A percentile compares a stretch with the other conserved stretches of the same genome.
These are phyloP conservation scores for Nothophoma quercina DNA, from an alignment of 2,329 filamentous ascomycete species.

Conservation along the genomic window DNA sequence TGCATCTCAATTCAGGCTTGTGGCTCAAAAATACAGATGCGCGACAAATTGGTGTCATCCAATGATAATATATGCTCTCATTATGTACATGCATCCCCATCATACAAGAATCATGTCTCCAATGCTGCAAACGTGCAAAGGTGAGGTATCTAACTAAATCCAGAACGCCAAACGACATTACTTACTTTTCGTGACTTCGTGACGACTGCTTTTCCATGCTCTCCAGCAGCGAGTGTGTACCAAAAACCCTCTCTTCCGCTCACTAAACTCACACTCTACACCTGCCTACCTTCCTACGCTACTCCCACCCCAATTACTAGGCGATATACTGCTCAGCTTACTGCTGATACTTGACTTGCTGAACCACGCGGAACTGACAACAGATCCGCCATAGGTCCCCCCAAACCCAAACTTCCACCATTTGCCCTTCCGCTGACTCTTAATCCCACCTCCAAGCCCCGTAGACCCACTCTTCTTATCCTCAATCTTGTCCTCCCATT, in stretches of 20 bases:
- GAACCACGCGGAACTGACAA: constrained; percentile 49
- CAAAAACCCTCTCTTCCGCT: not conserved
- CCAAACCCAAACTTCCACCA: constrained; percentile 25
- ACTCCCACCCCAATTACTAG: constrained; percentile 46
- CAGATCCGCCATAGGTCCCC: constrained; percentile 25
- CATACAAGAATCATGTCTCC: not conserved
- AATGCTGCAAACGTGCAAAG: not conserved
- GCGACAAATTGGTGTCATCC: too few relatives aligned
- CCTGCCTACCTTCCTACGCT: constrained; percentile 28
- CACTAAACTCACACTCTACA: too few relatives aligned
- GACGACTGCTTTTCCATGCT: not conserved
- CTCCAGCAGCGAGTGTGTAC: not conserved
- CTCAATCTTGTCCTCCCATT: constrained; percentile 53
- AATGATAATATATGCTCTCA: constrained; percentile 3
- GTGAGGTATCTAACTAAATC: constrained; percentile 6
- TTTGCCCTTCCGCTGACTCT: constrained; percentile 33
- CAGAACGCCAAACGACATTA: constrained; percentile 4
- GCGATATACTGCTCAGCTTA: constrained; percentile 46
- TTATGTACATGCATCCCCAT: not conserved
- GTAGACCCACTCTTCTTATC: constrained; percentile 37
- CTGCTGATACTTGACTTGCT: constrained; percentile 47
- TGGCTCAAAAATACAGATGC: too few relatives aligned
- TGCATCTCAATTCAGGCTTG: too few relatives aligned
- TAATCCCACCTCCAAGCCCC: constrained; percentile 36
- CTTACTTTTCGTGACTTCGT: constrained; percentile 10